Conservation (phyloP, 1,284 basidiomycete genomes). For the Naganishia liquefaciens region DNA sequence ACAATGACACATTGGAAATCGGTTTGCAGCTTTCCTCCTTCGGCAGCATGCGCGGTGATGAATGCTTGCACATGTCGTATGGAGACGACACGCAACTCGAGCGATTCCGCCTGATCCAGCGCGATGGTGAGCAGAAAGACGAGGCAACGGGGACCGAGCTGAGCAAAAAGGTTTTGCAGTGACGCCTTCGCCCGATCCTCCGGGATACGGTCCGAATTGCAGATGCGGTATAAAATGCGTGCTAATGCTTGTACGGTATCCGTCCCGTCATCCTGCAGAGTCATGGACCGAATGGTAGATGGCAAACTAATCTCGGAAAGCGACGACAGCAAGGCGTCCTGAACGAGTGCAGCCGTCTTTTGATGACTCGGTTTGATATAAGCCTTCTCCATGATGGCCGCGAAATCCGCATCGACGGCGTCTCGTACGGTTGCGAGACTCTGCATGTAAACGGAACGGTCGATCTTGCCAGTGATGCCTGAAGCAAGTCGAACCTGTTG, state of each 20-base stretch:
- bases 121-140: conserved; percentile 76
- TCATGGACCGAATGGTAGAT: conserved; percentile 61
- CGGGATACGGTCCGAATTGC: conserved; percentile 57
- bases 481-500: conserved; percentile 62
- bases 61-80: conserved; percentile 72
- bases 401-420: not conserved
- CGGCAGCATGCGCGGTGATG: conserved; percentile 52
- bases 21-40: conserved; percentile 45
- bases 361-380: conserved; percentile 32
- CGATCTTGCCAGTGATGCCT: conserved; percentile 48
- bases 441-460: conserved; percentile 28
- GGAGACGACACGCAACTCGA: conserved; percentile 65
- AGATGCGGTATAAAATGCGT: conserved; percentile 21
- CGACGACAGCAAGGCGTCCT: conserved; percentile 25
- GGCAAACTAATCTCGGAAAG: conserved; percentile 10
- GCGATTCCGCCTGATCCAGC: conserved; percentile 52
- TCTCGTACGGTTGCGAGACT: conserved; percentile 21
- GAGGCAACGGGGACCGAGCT: conserved; percentile 70
- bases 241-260: conserved; percentile 6
- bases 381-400: conserved; percentile 22
- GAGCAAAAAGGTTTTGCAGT: conserved; percentile 67
- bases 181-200: conserved; percentile 60
- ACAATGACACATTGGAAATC: conserved; percentile 89
- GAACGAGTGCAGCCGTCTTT: conserved; percentile 24
- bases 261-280: conserved; percentile 3